phyloP scores from a whole-genome alignment of 1,139 yeast genomes.

The Zygoascus sp. region DNA sequence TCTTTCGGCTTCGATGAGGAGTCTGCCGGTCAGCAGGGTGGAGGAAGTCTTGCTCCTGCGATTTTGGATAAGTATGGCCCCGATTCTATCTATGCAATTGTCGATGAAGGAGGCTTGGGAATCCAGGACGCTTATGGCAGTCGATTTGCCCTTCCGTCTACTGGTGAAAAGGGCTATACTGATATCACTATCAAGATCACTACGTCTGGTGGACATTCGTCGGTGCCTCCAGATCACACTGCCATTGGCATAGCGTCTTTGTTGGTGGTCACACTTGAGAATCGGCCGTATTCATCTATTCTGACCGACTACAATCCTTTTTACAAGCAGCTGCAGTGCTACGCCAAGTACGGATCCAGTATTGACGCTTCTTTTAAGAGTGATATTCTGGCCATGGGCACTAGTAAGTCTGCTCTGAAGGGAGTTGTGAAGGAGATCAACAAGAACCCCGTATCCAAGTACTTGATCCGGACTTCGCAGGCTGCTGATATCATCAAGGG shows the following conservation, averaged over 20 bases:
- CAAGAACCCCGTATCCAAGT: constrained; percentile 24
- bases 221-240: constrained; percentile 67
- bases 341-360: constrained; percentile 40
- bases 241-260: constrained; percentile 64
- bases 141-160: constrained; percentile 54
- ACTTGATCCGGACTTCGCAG: constrained; percentile 56
- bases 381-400: constrained; percentile 19
- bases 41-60: constrained; percentile 41
- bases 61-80: constrained; percentile 51
- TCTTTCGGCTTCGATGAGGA: constrained; percentile 75
- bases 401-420: constrained; percentile 21
- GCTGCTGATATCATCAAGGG: constrained; percentile 63
- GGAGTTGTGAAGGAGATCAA: constrained; percentile 19
- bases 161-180: constrained; percentile 65
- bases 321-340: constrained; percentile 43
- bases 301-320: constrained; percentile 51
- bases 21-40: constrained; percentile 58
- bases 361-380: constrained; percentile 19
- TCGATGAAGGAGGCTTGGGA: constrained; percentile 59
- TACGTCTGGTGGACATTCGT: constrained; percentile 71
- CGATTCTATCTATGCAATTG: constrained; percentile 50
- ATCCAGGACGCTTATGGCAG: constrained; percentile 41
- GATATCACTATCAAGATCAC: constrained; percentile 49
- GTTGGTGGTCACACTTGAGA: constrained; percentile 49
- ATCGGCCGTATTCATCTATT: constrained; percentile 44